A percentile compares a stretch with the other conserved stretches of the same genome.
Evolutionary conservation across 2,329 filamentous ascomycete genomes (phyloP).

Genomic region (Aureobasidium subglaciale): DNA sequence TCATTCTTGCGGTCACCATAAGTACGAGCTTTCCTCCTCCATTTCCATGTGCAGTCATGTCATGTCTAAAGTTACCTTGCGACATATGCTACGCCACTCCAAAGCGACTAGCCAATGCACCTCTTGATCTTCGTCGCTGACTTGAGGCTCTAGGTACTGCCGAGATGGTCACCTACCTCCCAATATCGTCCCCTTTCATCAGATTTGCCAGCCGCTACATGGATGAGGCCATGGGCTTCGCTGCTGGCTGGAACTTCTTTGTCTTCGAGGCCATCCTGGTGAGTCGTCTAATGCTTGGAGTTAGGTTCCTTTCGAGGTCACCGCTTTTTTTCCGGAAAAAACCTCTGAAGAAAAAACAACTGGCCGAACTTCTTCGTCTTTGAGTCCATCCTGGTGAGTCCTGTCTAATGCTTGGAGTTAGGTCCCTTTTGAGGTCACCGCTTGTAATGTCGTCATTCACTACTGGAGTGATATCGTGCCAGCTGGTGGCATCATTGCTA

Average conservation of each 20-base stretch:
- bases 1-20: constrained; percentile 36
- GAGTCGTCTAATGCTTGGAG: too few species aligned
- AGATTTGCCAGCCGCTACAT: constrained; percentile 69
- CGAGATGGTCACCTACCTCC: constrained; percentile 71
- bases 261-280: constrained; percentile 24
- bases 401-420: too few species aligned
- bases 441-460: constrained; percentile 56
- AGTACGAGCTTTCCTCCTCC: constrained; percentile 26
- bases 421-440: constrained; percentile 30
- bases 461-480: constrained; percentile 47
- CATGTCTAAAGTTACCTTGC: not conserved
- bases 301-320: constrained; percentile 25
- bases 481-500: constrained; percentile 54
- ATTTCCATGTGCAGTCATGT: not conserved
- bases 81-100: not conserved
- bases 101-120: not conserved
- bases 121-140: not conserved
- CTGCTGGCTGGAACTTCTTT: constrained; percentile 27
- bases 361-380: too few species aligned
- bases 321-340: too few species aligned
- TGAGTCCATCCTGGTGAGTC: too few species aligned
- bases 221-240: constrained; percentile 63
- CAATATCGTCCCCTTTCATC: constrained; percentile 72
- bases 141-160: constrained; percentile 44
- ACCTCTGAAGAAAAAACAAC: too few species aligned